Conservation (phyloP, 2,329 filamentous ascomycete genomes). For the Monosporascus sp. region DNA sequence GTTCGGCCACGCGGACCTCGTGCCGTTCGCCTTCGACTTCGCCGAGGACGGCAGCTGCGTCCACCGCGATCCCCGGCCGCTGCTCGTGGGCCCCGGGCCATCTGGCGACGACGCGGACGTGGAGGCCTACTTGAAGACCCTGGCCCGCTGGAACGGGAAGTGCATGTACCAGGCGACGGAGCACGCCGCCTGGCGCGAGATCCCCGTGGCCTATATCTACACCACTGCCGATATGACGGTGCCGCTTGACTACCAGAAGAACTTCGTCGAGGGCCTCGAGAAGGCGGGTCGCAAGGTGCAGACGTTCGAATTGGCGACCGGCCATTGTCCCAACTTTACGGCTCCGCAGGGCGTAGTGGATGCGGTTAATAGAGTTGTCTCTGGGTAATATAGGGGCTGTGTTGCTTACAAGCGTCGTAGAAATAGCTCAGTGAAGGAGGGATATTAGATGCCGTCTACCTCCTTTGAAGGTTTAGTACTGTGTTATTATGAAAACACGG, state of each 20-base stretch:
- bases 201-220: constrained; percentile 10
- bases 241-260: constrained; percentile 8
- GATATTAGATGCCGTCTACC: too few species aligned
- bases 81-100: constrained; percentile 1
- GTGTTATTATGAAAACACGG: too few species aligned
- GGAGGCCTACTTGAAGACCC: constrained; percentile 1
- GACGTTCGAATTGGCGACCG: constrained; percentile 6
- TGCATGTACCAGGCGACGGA: constrained; percentile 10
- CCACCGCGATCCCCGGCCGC: constrained; percentile 2
- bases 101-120: constrained; percentile 1
- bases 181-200: constrained; percentile 7
- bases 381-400: too few species aligned
- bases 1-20: constrained; percentile 5
- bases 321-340: constrained; percentile 8
- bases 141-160: constrained; percentile 12
- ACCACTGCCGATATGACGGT: constrained; percentile 5
- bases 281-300: constrained; percentile 2
- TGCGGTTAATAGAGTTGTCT: not conserved
- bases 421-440: too few species aligned
- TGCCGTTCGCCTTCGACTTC: constrained; percentile 7
- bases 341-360: constrained; percentile 1
- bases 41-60: constrained; percentile 7
- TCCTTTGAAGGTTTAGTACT: too few species aligned
- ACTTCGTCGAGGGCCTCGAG: constrained; percentile 5
- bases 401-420: too few species aligned